These are phyloP conservation scores for Paraglomus brasilianum DNA, from an alignment of 192 early-diverging fungal species.

Conservation along the genomic window DNA sequence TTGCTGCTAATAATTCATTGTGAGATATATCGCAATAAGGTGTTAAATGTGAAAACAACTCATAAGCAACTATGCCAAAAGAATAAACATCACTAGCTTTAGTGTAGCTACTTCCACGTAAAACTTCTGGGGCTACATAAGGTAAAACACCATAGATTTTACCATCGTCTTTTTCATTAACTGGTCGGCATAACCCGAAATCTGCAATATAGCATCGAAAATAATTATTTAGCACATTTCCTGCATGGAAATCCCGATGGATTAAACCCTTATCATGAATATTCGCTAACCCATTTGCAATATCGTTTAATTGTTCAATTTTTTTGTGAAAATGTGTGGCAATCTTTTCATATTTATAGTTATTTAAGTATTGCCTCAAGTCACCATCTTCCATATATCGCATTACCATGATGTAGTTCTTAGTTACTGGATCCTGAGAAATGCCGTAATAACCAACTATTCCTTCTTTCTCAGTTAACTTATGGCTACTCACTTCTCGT, in stretches of 20 bases:
- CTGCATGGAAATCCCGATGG: neutral
- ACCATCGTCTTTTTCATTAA: neutral
- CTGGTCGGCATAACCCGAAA: neutral
- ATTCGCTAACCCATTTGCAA: neutral
- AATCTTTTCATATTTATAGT: too few relatives aligned
- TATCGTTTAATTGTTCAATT: neutral
- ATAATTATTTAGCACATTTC: neutral
- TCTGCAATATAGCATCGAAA: neutral
- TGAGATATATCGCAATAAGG: slow-evolving; percentile 16
- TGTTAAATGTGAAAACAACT: neutral
- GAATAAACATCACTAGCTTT: neutral
- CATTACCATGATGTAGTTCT: slow-evolving; percentile 4
- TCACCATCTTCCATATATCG: neutral
- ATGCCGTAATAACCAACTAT: too few relatives aligned
- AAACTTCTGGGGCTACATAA: slow-evolving; percentile 3
- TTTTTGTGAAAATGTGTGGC: neutral
- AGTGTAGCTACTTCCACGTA: neutral
- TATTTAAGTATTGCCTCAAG: neutral
- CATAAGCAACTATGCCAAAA: slow-evolving; percentile 8
- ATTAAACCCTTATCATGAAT: neutral
- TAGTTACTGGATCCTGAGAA: neutral
- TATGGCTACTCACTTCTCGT: neutral
- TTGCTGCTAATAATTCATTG: neutral
- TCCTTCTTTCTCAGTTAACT: too few relatives aligned
- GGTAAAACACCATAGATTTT: slow-evolving; percentile 1